phyloP scores from a whole-genome alignment of 2,329 filamentous ascomycete genomes.

The Pyrenophora tritici-repentis region DNA sequence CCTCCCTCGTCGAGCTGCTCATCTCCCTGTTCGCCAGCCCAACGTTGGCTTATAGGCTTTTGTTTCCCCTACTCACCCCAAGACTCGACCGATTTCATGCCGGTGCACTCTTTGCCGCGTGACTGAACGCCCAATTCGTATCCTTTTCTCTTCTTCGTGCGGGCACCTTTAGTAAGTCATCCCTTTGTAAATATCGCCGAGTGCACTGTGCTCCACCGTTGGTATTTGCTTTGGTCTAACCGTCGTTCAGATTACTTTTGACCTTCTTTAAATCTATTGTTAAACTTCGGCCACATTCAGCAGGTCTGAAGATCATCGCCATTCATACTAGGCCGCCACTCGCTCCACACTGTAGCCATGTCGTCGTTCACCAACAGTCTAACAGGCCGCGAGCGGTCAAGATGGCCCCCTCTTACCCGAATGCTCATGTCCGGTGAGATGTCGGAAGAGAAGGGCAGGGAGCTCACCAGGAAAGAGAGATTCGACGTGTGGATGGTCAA shows the following conservation, averaged over 20 bases:
- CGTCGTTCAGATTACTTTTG: conserved; percentile 32
- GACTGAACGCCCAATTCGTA: conserved; percentile 30
- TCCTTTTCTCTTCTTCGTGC: conserved; percentile 43
- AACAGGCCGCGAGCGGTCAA: conserved; percentile 65
- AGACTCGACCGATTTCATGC: conserved; percentile 44
- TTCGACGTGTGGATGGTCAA: conserved; percentile 90
- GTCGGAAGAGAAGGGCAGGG: conserved; percentile 72
- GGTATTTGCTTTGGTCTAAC: conserved; percentile 23
- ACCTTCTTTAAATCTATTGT: conserved; percentile 35
- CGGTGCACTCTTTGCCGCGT: conserved; percentile 48
- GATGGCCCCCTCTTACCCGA: conserved; percentile 81
- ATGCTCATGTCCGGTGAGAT: conserved; percentile 85
- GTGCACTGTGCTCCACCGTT: background rate
- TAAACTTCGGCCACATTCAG: conserved; percentile 43
- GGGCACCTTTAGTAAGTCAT: conserved; percentile 46
- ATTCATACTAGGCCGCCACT: conserved; percentile 27
- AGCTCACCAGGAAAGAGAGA: conserved; percentile 70
- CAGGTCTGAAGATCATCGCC: conserved; percentile 47
- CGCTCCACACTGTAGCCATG: conserved; percentile 30
- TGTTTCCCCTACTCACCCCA: conserved; percentile 40
- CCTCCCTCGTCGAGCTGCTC: conserved; percentile 10
- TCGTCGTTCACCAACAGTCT: conserved; percentile 44
- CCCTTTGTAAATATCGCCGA: background rate
- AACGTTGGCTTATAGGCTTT: conserved; percentile 46
- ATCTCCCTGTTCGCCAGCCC: conserved; percentile 18